These are phyloP conservation scores for Lodderomyces jiufengensis DNA, from an alignment of 1,139 yeast genomes.

Conservation along the genomic window DNA sequence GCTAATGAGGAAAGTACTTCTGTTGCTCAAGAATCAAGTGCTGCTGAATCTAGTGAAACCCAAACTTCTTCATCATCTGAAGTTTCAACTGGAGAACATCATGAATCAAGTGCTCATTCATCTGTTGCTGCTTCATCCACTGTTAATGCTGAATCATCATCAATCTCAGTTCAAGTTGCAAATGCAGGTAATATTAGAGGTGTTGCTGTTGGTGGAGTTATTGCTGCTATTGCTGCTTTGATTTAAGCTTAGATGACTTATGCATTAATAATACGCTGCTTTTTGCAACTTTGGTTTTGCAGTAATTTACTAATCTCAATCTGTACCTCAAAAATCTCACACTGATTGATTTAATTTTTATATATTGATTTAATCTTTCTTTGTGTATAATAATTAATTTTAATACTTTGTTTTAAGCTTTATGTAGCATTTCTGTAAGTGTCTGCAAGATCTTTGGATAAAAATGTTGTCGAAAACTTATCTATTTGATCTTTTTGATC, in stretches of 20 bases:
- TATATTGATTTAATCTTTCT: too few species aligned
- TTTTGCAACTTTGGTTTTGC: too few species aligned
- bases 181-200: slow-evolving; percentile 10
- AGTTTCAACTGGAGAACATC: slow-evolving; percentile 2
- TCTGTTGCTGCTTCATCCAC: slow-evolving; percentile 2
- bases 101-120: background rate
- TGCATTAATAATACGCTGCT: too few species aligned
- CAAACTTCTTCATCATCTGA: too few species aligned
- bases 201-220: slow-evolving; percentile 2
- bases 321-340: too few species aligned
- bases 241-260: background rate
- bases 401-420: background rate
- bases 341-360: too few species aligned
- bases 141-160: slow-evolving; percentile 4
- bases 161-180: slow-evolving; percentile 4
- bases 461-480: too few species aligned
- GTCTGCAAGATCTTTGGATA: too few species aligned
- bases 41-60: slow-evolving; percentile 1
- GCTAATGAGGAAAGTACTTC: slow-evolving; percentile 4
- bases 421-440: too few species aligned
- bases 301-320: too few species aligned
- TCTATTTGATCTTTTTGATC: too few species aligned
- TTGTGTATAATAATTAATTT: slow-evolving; percentile 1
- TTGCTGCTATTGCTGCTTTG: slow-evolving; percentile 1
- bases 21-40: slow-evolving; percentile 4